Percentiles rank a stretch among this genome's conserved stretches.
These are phyloP conservation scores for Sutorius eximius DNA, from an alignment of 1,284 basidiomycete species.

Conservation along the genomic window DNA sequence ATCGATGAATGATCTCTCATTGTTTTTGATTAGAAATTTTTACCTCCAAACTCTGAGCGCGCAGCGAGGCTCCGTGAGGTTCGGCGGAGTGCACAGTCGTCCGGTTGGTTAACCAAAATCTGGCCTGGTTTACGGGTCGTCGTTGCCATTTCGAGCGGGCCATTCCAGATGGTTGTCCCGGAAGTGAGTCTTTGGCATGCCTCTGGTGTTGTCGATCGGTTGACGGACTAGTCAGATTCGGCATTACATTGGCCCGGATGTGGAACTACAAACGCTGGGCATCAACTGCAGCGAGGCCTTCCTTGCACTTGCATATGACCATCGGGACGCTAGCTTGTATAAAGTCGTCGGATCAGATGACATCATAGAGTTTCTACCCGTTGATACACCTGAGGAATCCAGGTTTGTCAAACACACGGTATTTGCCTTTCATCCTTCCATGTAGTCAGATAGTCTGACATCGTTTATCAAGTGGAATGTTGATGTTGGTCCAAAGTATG, in stretches of 20 bases:
- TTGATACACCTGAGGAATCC: slow-evolving; percentile 18
- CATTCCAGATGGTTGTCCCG: slow-evolving; percentile 22
- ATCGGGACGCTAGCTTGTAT: slow-evolving; percentile 21
- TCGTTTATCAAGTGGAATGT: slow-evolving; percentile 20
- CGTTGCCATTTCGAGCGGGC: slow-evolving; percentile 27
- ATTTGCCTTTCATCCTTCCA: background rate
- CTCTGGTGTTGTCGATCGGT: background rate
- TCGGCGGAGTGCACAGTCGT: background rate
- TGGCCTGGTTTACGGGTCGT: slow-evolving; percentile 20
- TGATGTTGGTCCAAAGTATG: slow-evolving; percentile 15
- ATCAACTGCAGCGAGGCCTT: slow-evolving; percentile 29
- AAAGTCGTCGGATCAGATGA: slow-evolving; percentile 28
- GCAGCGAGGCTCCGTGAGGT: slow-evolving; percentile 17
- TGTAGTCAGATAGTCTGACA: background rate
- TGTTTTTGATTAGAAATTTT: slow-evolving; percentile 12
- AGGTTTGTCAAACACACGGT: slow-evolving; percentile 22
- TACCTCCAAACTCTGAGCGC: slow-evolving; percentile 15
- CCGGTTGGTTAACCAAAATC: slow-evolving; percentile 20
- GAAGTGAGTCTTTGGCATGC: slow-evolving; percentile 9
- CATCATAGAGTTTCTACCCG: slow-evolving; percentile 26
- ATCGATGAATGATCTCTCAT: background rate
- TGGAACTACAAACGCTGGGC: slow-evolving; percentile 20
- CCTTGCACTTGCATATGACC: slow-evolving; percentile 27
- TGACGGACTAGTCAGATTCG: slow-evolving; percentile 10
- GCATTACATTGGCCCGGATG: slow-evolving; percentile 22